Conservation (phyloP, 2,329 filamentous ascomycete genomes). For the Xylaria polymorpha region DNA sequence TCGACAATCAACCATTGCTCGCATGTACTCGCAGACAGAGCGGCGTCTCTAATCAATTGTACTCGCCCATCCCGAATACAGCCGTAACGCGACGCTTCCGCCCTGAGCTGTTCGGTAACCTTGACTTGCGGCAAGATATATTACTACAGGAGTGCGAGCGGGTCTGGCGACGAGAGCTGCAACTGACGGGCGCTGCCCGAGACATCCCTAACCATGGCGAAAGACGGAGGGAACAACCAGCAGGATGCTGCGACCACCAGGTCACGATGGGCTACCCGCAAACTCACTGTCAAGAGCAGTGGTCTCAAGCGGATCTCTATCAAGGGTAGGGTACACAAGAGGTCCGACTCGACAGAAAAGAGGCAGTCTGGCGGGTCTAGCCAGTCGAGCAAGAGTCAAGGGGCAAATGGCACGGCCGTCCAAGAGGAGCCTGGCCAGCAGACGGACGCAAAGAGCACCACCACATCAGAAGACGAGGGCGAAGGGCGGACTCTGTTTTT, state of each 20-base stretch:
- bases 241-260: constrained; percentile 73
- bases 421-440: constrained; percentile 52
- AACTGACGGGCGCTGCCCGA: constrained; percentile 59
- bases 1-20: constrained; percentile 22
- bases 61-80: constrained; percentile 16
- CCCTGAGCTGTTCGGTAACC: constrained; percentile 4
- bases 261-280: constrained; percentile 96
- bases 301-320: constrained; percentile 84
- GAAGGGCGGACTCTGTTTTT: constrained; percentile 78
- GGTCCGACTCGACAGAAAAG: constrained; percentile 74
- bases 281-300: constrained; percentile 79
- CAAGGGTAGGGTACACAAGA: constrained; percentile 77
- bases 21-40: constrained; percentile 14
- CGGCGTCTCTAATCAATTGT: constrained; percentile 16
- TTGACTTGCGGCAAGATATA: constrained; percentile 29
- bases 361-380: constrained; percentile 60
- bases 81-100: constrained; percentile 18
- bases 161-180: constrained; percentile 56
- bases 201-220: constrained; percentile 52
- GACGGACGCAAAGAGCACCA: constrained; percentile 52
- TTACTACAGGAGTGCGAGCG: constrained; percentile 51
- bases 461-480: constrained; percentile 54
- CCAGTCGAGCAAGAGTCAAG: constrained; percentile 48
- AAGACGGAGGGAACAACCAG: constrained; percentile 46
- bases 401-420: constrained; percentile 45